Evolutionary conservation across 805 yeast species (phyloP).

Genomic region (Maudiozyma turicensis): DNA sequence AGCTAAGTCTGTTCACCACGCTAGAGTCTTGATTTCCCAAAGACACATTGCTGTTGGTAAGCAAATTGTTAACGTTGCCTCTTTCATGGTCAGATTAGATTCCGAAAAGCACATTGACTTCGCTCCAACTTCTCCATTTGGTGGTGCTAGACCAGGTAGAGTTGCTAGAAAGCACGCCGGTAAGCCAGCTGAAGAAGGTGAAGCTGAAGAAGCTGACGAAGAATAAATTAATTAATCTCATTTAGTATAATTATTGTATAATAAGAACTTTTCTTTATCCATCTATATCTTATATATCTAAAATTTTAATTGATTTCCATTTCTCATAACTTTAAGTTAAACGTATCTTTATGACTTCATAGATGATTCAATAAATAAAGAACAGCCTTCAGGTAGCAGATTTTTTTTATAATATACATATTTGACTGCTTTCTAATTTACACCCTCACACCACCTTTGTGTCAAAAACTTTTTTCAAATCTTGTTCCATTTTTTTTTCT

Average conservation of each 20-base stretch:
- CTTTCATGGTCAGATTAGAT: constrained; percentile 99
- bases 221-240: constrained; percentile 40
- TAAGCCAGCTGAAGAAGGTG: constrained; percentile 50
- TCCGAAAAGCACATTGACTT: constrained; percentile 99
- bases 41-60: constrained; percentile 99
- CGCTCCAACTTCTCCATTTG: constrained; percentile 98
- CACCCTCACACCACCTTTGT: no score
- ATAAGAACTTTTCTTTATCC: constrained; percentile 4
- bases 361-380: no score
- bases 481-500: no score
- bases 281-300: neutral
- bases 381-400: no score
- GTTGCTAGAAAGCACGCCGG: constrained; percentile 88
- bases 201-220: constrained; percentile 62
- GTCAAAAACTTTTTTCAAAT: no score
- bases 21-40: constrained; percentile 96
- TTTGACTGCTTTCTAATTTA: no score
- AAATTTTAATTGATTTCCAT: neutral
- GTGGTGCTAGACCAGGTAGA: constrained; percentile 99
- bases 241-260: constrained; percentile 4
- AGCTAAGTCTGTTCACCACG: constrained; percentile 99
- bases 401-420: no score
- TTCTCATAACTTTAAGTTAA: neutral
- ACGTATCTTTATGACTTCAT: no score
- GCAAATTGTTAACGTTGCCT: constrained; percentile 97